These are phyloP conservation scores for Allium cepa DNA, from an alignment of 106 monocot genomes.

Conservation along the genomic window DNA sequence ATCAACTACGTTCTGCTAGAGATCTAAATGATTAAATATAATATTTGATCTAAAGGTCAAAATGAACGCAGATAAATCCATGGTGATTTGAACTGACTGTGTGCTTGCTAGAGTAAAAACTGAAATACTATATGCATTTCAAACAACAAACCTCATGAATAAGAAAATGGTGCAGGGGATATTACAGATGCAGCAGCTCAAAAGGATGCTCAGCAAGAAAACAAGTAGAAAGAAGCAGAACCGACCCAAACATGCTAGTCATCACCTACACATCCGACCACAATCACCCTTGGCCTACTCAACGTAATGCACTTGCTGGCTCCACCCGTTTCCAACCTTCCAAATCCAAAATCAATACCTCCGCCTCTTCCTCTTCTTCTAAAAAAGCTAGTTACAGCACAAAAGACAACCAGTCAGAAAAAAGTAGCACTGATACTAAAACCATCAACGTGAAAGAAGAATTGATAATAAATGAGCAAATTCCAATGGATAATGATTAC, in stretches of 20 bases:
- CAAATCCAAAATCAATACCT: conserved; percentile 5
- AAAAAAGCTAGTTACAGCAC: conserved; percentile 6
- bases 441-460: conserved; percentile 10
- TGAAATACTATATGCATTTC: too few relatives aligned
- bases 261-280: conserved; percentile 97
- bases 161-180: conserved; percentile 44
- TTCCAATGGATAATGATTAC: neutral
- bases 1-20: too few relatives aligned
- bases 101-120: too few relatives aligned
- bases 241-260: conserved; percentile 92
- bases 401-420: neutral
- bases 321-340: conserved; percentile 31
- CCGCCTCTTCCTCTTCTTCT: neutral
- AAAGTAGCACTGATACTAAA: neutral
- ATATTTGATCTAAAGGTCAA: too few relatives aligned
- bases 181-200: conserved; percentile 98
- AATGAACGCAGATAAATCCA: too few relatives aligned
- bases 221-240: conserved; percentile 88
- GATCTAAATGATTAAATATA: too few relatives aligned
- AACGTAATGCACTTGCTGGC: conserved; percentile 51
- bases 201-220: conserved; percentile 97
- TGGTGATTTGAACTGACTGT: too few relatives aligned
- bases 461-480: neutral
- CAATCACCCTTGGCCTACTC: conserved; percentile 98
- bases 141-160: too few relatives aligned